These are phyloP conservation scores for Paramarasmius palmivorus DNA, from an alignment of 1,284 basidiomycete species.

Conservation along the genomic window DNA sequence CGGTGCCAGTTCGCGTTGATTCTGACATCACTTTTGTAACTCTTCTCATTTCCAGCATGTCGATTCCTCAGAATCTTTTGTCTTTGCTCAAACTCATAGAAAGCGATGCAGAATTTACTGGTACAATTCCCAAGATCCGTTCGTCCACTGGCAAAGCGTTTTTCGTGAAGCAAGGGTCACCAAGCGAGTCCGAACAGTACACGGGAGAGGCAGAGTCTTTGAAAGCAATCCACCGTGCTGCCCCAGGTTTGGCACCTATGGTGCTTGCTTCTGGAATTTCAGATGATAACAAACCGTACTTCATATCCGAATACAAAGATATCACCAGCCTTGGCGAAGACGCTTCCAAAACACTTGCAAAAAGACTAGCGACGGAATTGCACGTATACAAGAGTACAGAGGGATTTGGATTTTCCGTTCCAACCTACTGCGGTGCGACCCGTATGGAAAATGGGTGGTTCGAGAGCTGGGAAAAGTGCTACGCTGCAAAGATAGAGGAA, in stretches of 20 bases:
- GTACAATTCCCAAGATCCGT: conserved; percentile 46
- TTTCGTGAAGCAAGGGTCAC: conserved; percentile 59
- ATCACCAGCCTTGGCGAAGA: conserved; percentile 46
- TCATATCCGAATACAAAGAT: conserved; percentile 77
- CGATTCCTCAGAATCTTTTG: conserved; percentile 34
- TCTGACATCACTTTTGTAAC: background rate
- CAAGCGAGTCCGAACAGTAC: conserved; percentile 62
- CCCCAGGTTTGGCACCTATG: conserved; percentile 69
- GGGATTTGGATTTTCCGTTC: conserved; percentile 75
- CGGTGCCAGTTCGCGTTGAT: no score
- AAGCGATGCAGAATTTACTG: conserved; percentile 45
- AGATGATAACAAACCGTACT: conserved; percentile 54
- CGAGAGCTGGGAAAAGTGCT: conserved; percentile 73
- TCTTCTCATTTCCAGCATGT: conserved; percentile 4
- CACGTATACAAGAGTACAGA: conserved; percentile 54
- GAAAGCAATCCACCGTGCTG: conserved; percentile 59
- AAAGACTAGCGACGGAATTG: conserved; percentile 64
- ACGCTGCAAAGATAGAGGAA: conserved; percentile 66
- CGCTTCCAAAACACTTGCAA: conserved; percentile 56
- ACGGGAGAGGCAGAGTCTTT: conserved; percentile 75
- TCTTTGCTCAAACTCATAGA: conserved; percentile 50
- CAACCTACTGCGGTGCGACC: conserved; percentile 82
- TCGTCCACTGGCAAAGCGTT: conserved; percentile 62
- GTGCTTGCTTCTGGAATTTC: conserved; percentile 53
- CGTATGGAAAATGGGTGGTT: conserved; percentile 78